phyloP scores from a whole-genome alignment of 2,329 filamentous ascomycete genomes.

The Penicillium palitans region DNA sequence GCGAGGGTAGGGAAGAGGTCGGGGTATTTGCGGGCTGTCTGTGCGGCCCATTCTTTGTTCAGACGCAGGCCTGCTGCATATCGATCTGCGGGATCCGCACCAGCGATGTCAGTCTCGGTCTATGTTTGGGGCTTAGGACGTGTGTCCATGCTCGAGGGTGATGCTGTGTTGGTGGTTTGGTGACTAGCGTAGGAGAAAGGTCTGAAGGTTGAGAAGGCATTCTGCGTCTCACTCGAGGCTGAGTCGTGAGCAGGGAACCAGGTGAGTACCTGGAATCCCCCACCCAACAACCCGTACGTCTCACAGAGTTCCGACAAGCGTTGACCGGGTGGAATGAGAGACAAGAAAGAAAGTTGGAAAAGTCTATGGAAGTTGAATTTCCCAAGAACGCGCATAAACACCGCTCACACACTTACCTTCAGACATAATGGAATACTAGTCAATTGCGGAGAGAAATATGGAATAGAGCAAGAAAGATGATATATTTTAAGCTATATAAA shows the following conservation, averaged over 20 bases:
- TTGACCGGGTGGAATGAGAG: background rate
- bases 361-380: constrained; percentile 10
- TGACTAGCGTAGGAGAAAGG: too few relatives aligned
- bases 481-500: background rate
- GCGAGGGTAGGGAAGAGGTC: too few relatives aligned
- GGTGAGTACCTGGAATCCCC: constrained; percentile 7
- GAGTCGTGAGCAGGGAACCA: constrained; percentile 6
- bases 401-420: constrained; percentile 22
- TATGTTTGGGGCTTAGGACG: too few relatives aligned
- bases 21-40: too few relatives aligned
- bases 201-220: background rate
- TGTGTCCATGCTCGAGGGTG: too few relatives aligned
- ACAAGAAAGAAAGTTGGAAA: constrained; percentile 15
- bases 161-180: too few relatives aligned
- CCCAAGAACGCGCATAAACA: constrained; percentile 16
- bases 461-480: background rate
- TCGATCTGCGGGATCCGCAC: too few relatives aligned
- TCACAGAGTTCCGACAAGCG: background rate
- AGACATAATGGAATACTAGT: constrained; percentile 6
- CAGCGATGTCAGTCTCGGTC: too few relatives aligned
- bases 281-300: background rate
- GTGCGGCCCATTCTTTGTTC: too few relatives aligned
- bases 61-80: too few relatives aligned
- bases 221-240: constrained; percentile 1
- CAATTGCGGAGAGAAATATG: background rate